Evolutionary conservation across 2,329 filamentous ascomycete species (phyloP).

Genomic region (Pseudodiploospora longispora): DNA sequence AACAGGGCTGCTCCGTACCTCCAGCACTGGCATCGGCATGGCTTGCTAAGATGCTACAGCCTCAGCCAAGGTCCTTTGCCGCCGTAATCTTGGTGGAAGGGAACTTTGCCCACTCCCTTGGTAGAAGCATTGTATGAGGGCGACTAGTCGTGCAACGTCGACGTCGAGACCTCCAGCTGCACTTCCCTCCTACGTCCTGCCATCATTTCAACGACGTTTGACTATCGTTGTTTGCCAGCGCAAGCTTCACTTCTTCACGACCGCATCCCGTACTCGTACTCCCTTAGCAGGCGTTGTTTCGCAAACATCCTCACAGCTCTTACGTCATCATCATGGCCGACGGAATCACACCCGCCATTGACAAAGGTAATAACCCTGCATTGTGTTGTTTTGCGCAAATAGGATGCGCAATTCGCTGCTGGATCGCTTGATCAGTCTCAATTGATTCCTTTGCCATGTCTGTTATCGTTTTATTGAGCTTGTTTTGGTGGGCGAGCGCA

Average conservation of each 20-base stretch:
- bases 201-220: not conserved
- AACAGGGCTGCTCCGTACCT: slow-evolving; percentile 3
- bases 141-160: too few species aligned
- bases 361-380: slow-evolving; percentile 23
- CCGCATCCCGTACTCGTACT: too few species aligned
- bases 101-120: slow-evolving; percentile 9
- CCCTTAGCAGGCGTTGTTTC: too few species aligned
- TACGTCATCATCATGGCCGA: slow-evolving; percentile 29
- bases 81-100: slow-evolving; percentile 14
- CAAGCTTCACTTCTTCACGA: too few species aligned
- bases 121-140: too few species aligned
- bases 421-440: not conserved
- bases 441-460: not conserved
- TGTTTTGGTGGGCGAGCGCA: slow-evolving; percentile 2
- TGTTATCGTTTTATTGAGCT: slow-evolving; percentile 11
- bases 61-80: slow-evolving; percentile 15
- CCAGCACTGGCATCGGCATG: slow-evolving; percentile 7
- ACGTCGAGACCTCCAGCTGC: too few species aligned
- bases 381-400: not conserved
- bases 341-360: slow-evolving; percentile 25
- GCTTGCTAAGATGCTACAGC: slow-evolving; percentile 5
- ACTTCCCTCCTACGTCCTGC: not conserved
- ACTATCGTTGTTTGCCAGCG: too few species aligned
- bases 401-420: not conserved
- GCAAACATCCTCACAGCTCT: slow-evolving; percentile 9